These are phyloP conservation scores for Mycosphaerella sp. DNA, from an alignment of 2,329 filamentous ascomycete genomes.

Conservation along the genomic window DNA sequence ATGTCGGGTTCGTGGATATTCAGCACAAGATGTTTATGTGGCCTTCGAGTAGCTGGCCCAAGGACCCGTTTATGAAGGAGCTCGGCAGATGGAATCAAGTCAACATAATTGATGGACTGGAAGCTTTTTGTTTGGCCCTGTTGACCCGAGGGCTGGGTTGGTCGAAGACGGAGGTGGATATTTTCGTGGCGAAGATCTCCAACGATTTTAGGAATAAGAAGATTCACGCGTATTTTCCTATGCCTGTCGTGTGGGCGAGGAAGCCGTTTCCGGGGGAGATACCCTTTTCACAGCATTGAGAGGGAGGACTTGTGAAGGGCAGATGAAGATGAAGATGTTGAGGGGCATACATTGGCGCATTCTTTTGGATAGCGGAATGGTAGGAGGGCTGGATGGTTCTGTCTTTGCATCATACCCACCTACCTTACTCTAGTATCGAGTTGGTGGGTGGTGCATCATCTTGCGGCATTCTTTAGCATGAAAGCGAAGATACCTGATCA, in stretches of 20 bases:
- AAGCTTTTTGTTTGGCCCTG: constrained; percentile 40
- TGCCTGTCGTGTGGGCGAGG: constrained; percentile 35
- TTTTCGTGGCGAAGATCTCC: constrained; percentile 36
- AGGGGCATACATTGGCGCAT: background rate
- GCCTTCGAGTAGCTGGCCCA: constrained; percentile 43
- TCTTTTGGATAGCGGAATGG: background rate
- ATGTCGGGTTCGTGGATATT: constrained; percentile 42
- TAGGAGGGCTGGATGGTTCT: no score
- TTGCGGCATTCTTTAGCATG: no score
- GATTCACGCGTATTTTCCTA: constrained; percentile 37
- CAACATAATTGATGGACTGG: constrained; percentile 39
- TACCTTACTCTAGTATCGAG: no score
- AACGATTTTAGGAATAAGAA: constrained; percentile 32
- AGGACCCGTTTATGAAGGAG: constrained; percentile 46
- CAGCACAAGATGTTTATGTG: constrained; percentile 37
- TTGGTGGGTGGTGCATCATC: no score
- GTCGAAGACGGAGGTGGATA: constrained; percentile 41
- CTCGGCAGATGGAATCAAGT: constrained; percentile 44
- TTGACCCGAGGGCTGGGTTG: constrained; percentile 40
- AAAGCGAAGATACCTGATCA: no score
- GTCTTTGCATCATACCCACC: no score
- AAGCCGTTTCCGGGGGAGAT: constrained; percentile 28
- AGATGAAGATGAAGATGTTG: no score
- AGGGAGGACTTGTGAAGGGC: no score
- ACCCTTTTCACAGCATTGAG: constrained; percentile 1